Conservation (phyloP, 306 rosid genomes). For the Cicer arietinum region DNA sequence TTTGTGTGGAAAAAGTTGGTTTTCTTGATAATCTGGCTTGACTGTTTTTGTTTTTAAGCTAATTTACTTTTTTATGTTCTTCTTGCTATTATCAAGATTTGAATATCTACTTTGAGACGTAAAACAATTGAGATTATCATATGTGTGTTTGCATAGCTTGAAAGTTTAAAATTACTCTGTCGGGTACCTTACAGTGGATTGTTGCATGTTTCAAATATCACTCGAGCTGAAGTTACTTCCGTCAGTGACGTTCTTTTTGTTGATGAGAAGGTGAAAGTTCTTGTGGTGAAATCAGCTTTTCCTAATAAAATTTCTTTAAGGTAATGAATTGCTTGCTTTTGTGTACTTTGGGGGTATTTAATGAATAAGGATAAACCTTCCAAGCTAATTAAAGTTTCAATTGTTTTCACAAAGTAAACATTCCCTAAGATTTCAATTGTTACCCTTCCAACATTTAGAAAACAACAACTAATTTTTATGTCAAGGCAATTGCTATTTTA, state of each 20-base stretch:
- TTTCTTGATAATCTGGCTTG: slow-evolving; percentile 2
- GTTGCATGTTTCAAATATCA: slow-evolving; percentile 88
- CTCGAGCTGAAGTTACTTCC: slow-evolving; percentile 63
- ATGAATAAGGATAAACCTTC: background rate
- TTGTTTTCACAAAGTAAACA: background rate
- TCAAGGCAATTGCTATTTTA: too few species aligned
- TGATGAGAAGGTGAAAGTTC: slow-evolving; percentile 79
- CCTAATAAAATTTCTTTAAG: slow-evolving; percentile 89
- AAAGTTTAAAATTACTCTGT: slow-evolving; percentile 30
- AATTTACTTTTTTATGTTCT: background rate
- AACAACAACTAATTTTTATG: too few species aligned
- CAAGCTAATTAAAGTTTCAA: background rate
- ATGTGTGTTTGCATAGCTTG: background rate
- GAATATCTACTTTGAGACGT: slow-evolving; percentile 8
- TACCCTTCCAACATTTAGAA: too few species aligned
- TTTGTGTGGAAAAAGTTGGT: slow-evolving; percentile 2
- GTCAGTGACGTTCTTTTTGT: slow-evolving; percentile 69
- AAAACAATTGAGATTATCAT: slow-evolving; percentile 16
- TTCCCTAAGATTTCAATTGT: too few species aligned
- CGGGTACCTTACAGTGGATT: slow-evolving; percentile 69
- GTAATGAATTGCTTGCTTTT: slow-evolving; percentile 50
- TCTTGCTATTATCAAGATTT: slow-evolving; percentile 19
- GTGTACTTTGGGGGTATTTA: slow-evolving; percentile 25
- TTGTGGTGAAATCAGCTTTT: slow-evolving; percentile 79
- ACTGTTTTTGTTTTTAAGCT: slow-evolving; percentile 2